These are phyloP conservation scores for Suillus lakei DNA, from an alignment of 768 basidiomycete genomes.

Conservation along the genomic window DNA sequence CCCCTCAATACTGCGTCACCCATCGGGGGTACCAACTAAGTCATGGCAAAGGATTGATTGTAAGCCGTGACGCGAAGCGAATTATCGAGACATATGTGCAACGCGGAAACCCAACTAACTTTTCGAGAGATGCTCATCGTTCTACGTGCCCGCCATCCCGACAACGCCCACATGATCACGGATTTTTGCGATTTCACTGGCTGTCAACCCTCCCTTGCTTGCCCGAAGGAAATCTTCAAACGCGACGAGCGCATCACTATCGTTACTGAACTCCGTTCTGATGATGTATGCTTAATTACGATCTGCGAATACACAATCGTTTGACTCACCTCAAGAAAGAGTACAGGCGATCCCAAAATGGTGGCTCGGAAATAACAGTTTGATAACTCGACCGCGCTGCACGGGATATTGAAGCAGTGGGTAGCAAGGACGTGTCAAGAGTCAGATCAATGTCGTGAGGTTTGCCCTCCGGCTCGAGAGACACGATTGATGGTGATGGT, in stretches of 20 bases:
- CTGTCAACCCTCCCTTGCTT: constrained; percentile 78
- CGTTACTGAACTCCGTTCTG: constrained; percentile 66
- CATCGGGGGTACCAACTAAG: not conserved
- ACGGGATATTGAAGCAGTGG: constrained; percentile 49
- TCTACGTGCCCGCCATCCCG: constrained; percentile 85
- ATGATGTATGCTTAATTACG: not conserved
- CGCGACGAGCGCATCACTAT: constrained; percentile 66
- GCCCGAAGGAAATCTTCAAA: constrained; percentile 90
- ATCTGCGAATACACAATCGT: not conserved
- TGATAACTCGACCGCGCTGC: constrained; percentile 34
- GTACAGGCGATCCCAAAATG: constrained; percentile 78
- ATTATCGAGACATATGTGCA: not conserved
- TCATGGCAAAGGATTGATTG: not conserved
- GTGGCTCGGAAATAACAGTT: constrained; percentile 69
- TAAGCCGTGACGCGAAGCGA: not conserved
- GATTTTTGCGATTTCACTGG: constrained; percentile 90
- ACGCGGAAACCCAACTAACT: constrained; percentile 7
- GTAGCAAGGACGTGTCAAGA: constrained; percentile 60
- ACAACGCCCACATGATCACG: constrained; percentile 85
- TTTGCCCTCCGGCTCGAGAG: constrained; percentile 47
- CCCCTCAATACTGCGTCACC: not conserved
- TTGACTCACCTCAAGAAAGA: constrained; percentile 59
- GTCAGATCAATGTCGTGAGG: constrained; percentile 68
- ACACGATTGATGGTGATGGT: constrained; percentile 64
- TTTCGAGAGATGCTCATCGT: not conserved